Conservation (phyloP, 352 stramenopile genomes). For the Phytophthora pisi region DNA sequence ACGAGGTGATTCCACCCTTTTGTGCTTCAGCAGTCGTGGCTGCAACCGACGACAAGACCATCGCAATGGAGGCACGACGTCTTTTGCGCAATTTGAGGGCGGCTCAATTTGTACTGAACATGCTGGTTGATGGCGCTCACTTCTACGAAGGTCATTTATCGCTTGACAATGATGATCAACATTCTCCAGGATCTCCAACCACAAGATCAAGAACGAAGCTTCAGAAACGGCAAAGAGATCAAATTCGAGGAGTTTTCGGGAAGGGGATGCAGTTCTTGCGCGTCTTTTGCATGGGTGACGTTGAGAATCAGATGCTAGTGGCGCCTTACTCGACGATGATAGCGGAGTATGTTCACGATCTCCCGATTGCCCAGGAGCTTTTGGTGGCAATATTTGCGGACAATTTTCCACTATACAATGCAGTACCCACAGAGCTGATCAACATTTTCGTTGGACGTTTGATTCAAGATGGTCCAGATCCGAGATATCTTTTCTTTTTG, state of each 20-base stretch:
- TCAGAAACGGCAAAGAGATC: conserved; percentile 50
- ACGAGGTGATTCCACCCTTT: conserved; percentile 33
- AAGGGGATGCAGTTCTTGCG: conserved; percentile 67
- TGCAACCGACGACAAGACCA: conserved; percentile 14
- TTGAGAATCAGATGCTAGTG: conserved; percentile 56
- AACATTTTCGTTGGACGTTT: conserved; percentile 57
- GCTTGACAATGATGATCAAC: conserved; percentile 20
- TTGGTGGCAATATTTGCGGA: conserved; percentile 57
- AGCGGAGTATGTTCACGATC: conserved; percentile 52
- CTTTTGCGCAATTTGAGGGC: conserved; percentile 66
- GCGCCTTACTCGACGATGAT: conserved; percentile 57
- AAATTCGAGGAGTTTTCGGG: conserved; percentile 60
- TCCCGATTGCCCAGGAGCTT: conserved; percentile 67
- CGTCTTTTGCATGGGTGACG: conserved; percentile 51
- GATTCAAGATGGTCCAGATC: conserved; percentile 46
- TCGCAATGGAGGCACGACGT: conserved; percentile 51
- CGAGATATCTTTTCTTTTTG: conserved; percentile 64
- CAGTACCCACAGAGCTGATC: conserved; percentile 60
- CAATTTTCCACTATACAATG: conserved; percentile 59
- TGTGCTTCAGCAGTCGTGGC: neutral
- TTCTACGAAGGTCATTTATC: conserved; percentile 66
- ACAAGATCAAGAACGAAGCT: conserved; percentile 42
- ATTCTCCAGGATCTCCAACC: conserved; percentile 33
- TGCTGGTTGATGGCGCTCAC: conserved; percentile 73
- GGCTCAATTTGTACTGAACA: conserved; percentile 63